Base-by-base conservation (phyloP, 2,329 filamentous ascomycete genomes). In the Dichotomopilus funicola region DNA sequence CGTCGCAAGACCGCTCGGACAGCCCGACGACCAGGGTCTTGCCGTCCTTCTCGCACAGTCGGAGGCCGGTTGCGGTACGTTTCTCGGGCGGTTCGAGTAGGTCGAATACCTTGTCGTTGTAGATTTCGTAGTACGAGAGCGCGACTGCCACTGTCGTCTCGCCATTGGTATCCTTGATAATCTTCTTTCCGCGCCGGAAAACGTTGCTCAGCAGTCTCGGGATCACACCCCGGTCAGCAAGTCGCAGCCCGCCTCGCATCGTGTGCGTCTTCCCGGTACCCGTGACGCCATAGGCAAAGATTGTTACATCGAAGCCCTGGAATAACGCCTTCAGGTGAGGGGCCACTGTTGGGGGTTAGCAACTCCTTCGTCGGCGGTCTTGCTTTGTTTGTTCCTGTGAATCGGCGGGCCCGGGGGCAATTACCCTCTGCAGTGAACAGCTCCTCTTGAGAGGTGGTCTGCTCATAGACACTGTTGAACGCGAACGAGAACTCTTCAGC, bases 261-360 rank as follows among this genome's bases (percentile, higher is more conserved):
- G 91, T 96, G 72, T 96, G 89, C 57, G 91, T 96, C 74, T 96
- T 96, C 54, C 91, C 91, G 0, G 91, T 95, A 47, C 91, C 91
- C 0, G 91, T 96, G 57, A 92, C 89, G 58, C 91, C 91, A 69
- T 96, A 96, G 34, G 91, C 91, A 67, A 96, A 96, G 55, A 96
- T 82, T 9, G 90, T 95, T 43, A 92, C 82, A 72, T 95, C 89
- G 67, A 90, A 84, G 56, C 89, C 94, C 72, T 86, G 86, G 73
- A 97, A 96, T 8, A 97, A 82, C 53, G 94, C 88, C 70, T 96
- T 96, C 60, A 96, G 78, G 50, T 91, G 91, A 1, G 92, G 90
- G 42, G 89, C 80, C 63, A 97, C 91, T 96, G 69, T 5, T 6
- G n/a, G 12, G 11, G 9, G 51, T 42, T 13, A 38, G 42, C 13